Conservation (phyloP, 305 asterid species). For the Fraxinus ornus region DNA sequence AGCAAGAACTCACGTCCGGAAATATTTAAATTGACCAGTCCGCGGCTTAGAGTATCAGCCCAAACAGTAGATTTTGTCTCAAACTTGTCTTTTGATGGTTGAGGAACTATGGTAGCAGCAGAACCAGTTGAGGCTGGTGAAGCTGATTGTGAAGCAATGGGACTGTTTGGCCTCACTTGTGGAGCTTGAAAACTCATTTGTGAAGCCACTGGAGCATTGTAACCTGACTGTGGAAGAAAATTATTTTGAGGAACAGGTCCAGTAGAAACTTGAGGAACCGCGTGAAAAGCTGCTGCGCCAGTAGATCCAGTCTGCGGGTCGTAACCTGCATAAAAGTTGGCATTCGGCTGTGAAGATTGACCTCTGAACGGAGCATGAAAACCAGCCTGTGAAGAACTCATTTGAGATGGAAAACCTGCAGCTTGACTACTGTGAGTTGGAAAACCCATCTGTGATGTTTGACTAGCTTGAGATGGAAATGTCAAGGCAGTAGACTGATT, state of each 20-base stretch:
- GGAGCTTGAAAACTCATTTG: not conserved
- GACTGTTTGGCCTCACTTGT: not conserved
- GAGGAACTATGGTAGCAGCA: conserved; percentile 44
- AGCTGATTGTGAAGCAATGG: not conserved
- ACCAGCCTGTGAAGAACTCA: conserved; percentile 31
- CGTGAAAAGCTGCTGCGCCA: conserved; percentile 38
- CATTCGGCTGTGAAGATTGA: conserved; percentile 38
- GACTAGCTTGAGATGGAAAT: conserved; percentile 1
- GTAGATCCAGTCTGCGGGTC: conserved; percentile 40
- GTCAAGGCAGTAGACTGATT: not conserved
- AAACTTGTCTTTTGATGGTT: conserved; percentile 68
- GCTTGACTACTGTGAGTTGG: conserved; percentile 51
- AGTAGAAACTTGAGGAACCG: conserved; percentile 45
- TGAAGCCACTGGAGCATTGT: not conserved
- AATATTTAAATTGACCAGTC: conserved; percentile 83
- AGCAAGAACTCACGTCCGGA: conserved; percentile 77
- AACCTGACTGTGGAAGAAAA: conserved; percentile 16
- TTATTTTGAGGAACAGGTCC: conserved; percentile 36
- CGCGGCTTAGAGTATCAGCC: conserved; percentile 96
- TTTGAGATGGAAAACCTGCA: conserved; percentile 36
- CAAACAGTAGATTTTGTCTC: conserved; percentile 92
- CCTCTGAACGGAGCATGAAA: conserved; percentile 22
- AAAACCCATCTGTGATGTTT: conserved; percentile 44
- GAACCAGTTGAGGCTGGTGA: conserved; percentile 42
- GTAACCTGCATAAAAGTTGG: conserved; percentile 56